These are phyloP conservation scores for Colletotrichum sansevieriae DNA, from an alignment of 2,329 filamentous ascomycete genomes.

Conservation along the genomic window DNA sequence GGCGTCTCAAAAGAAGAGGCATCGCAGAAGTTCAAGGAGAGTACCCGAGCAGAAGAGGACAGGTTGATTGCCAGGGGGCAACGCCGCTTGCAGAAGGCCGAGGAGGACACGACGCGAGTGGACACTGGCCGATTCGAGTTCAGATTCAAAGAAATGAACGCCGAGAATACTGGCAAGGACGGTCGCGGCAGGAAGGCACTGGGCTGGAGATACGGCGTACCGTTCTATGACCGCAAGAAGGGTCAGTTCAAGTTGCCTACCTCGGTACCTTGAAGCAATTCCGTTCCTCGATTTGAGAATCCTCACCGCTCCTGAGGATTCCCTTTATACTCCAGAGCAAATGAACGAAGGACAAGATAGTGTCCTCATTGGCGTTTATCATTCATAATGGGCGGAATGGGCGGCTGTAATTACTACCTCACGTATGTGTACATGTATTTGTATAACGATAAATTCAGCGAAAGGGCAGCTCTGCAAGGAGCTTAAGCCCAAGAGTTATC, in stretches of 20 bases:
- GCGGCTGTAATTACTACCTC: constrained; percentile 28
- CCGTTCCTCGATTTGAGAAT: background rate
- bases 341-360: background rate
- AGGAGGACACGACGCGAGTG: constrained; percentile 59
- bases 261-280: constrained; percentile 62
- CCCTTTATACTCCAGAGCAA: background rate
- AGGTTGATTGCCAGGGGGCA: constrained; percentile 52
- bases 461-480: constrained; percentile 5
- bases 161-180: constrained; percentile 66
- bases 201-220: constrained; percentile 75
- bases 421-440: constrained; percentile 35
- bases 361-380: background rate
- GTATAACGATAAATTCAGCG: constrained; percentile 32
- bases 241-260: constrained; percentile 78
- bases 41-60: constrained; percentile 59
- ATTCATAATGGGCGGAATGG: constrained; percentile 11
- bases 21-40: constrained; percentile 55
- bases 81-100: constrained; percentile 51
- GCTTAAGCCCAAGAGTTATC: constrained; percentile 1
- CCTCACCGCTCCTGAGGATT: background rate
- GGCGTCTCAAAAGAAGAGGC: constrained; percentile 55
- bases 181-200: constrained; percentile 65
- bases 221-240: constrained; percentile 72
- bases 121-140: constrained; percentile 70
- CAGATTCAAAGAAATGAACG: constrained; percentile 71